Evolutionary conservation across 306 rosid species (phyloP).

Genomic region (Corylus heterophylla): DNA sequence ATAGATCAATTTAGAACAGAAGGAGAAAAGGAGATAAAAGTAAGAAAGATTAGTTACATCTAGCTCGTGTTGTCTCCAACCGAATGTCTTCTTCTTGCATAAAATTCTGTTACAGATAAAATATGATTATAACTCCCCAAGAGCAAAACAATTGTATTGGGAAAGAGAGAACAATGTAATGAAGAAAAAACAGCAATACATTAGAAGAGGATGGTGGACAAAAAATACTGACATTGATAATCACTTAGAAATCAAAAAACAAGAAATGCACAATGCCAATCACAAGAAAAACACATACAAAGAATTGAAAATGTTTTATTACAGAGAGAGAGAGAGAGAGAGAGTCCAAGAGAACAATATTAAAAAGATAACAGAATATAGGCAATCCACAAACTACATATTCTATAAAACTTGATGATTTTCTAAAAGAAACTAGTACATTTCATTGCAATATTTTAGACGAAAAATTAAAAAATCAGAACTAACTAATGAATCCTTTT

Average conservation of each 20-base stretch:
- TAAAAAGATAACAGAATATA: not conserved
- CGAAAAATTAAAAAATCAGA: not conserved
- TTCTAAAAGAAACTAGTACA: not conserved
- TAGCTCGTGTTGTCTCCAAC: constrained; percentile 75
- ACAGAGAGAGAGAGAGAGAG: not conserved
- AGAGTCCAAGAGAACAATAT: not conserved
- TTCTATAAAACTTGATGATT: not conserved
- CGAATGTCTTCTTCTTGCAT: constrained; percentile 72
- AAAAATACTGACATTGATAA: not conserved
- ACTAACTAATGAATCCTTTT: too few species aligned
- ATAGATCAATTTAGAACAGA: not conserved
- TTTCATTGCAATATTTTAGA: not conserved
- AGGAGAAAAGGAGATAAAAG: constrained; percentile 14
- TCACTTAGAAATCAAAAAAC: not conserved
- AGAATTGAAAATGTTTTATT: not conserved
- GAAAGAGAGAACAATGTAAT: constrained; percentile 4
- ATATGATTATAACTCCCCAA: constrained; percentile 14
- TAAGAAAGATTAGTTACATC: constrained; percentile 47
- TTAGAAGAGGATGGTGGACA: not conserved
- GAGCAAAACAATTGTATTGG: not conserved
- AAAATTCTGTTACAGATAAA: constrained; percentile 51
- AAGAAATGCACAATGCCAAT: not conserved
- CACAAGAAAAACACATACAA: not conserved
- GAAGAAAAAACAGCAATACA: not conserved
- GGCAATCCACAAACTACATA: not conserved